phyloP scores from a whole-genome alignment of 2,329 filamentous ascomycete genomes.

The Exophiala aquamarina region DNA sequence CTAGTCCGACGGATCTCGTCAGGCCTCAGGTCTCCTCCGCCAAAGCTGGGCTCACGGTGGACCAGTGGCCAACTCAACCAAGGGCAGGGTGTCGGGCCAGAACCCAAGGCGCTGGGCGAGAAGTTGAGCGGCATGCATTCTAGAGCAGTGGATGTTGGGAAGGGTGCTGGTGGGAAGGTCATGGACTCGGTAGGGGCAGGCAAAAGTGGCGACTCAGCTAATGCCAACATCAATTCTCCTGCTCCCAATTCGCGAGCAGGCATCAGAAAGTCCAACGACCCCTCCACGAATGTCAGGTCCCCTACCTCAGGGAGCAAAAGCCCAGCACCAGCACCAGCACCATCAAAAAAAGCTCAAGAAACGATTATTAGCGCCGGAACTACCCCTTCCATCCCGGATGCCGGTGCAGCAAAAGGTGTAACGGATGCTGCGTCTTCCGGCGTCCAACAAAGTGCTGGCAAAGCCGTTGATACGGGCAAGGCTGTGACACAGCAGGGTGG shows the following conservation, averaged over 20 bases:
- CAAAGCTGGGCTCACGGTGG: conserved; percentile 17
- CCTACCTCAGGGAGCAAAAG: not conserved
- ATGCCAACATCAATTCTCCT: not conserved
- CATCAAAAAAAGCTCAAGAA: not conserved
- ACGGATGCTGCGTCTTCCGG: not conserved
- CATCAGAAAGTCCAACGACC: not conserved
- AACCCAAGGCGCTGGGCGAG: conserved; percentile 8
- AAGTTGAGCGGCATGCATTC: conserved; percentile 8
- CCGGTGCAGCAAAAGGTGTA: not conserved
- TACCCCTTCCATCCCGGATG: not conserved
- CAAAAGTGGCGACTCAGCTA: not conserved
- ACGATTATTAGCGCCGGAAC: too few species aligned
- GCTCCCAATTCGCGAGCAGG: not conserved
- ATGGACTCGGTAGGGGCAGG: not conserved
- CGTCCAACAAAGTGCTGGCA: conserved; percentile 2
- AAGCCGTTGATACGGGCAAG: conserved; percentile 3
- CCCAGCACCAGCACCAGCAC: not conserved
- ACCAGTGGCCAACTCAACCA: conserved; percentile 11
- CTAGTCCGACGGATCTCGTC: conserved; percentile 4
- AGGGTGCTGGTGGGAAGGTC: not conserved
- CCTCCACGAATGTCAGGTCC: not conserved
- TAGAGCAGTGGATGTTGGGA: not conserved
- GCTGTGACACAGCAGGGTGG: conserved; percentile 8
- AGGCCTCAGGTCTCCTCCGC: conserved; percentile 13
- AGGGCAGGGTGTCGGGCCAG: conserved; percentile 1